Base-by-base conservation (phyloP, 805 yeast genomes). In the Metschnikowia anglica region DNA sequence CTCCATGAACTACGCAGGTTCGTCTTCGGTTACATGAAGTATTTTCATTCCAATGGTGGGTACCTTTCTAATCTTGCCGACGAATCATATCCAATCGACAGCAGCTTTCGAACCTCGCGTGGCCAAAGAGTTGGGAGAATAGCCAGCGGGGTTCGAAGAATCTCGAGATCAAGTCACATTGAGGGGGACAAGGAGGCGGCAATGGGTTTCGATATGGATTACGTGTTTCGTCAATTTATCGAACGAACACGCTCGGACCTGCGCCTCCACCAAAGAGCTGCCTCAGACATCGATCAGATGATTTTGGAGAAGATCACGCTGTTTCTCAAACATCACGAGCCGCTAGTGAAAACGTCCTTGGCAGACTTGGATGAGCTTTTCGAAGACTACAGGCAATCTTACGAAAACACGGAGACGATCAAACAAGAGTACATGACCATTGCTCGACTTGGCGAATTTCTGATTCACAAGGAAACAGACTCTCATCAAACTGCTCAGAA, bases 1-100 rank as follows among this genome's bases (percentile, higher is more conserved):
- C 54, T 69, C 12, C 75, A 71, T 46, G 74, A 70, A 31, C 55
- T 69, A 12, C 58, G 72, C 23, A 60, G 57, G 42, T 56, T 70
- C 46, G 66, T 70, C 31, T 61, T 65, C 50, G 56, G 50, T 39
- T 65, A 65, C 47, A 61, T 70, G 63, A 63, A 58, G 41, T 63
- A 64, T 49, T 61, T 49, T 53, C 62, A 65, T 45, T 49, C 62
- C 27, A 67, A 63, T 41, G 62, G 73, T 25, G 70, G 65, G 44
- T 56, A 43, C 39, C 53, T 70, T 37, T 54, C 58, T 21, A 55
- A 56, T 39, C 50, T 69, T 20, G 56, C 61, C 13, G 55, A 52
- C 10, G 58, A 55, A 3, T 46, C 62, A 2, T 56, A 43, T 27
- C 54, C 61, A 0, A 34, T 48, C 15, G 63, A 59, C 20, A 61